Evolutionary conservation across 164 flowering plant genomes (phyloP).

Genomic region (Berberis vulgaris): DNA sequence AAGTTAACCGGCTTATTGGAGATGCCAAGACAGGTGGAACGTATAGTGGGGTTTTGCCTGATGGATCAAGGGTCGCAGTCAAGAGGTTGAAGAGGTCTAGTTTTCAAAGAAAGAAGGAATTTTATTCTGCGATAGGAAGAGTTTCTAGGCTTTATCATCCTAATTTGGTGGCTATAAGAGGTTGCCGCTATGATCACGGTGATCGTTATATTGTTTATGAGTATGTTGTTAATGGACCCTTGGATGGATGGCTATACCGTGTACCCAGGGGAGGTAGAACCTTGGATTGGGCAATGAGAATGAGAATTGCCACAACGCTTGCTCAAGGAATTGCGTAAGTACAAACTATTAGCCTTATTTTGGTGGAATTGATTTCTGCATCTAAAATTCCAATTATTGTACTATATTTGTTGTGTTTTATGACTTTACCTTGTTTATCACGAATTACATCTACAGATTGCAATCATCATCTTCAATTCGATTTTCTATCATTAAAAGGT

Average conservation of each 20-base stretch:
- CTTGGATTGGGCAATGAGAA: constrained; percentile 91
- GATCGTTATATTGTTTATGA: constrained; percentile 91
- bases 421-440: no score
- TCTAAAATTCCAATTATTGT: no score
- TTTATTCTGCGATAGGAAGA: constrained; percentile 80
- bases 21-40: constrained; percentile 95
- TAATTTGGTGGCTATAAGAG: constrained; percentile 77
- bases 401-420: no score
- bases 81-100: constrained; percentile 87
- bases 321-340: constrained; percentile 99
- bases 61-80: constrained; percentile 85
- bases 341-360: not conserved
- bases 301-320: constrained; percentile 81
- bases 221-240: constrained; percentile 76
- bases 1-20: constrained; percentile 52
- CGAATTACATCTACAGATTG: no score
- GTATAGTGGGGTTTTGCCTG: constrained; percentile 69
- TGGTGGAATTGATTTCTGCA: no score
- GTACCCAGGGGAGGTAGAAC: constrained; percentile 82
- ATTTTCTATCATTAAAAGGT: no score
- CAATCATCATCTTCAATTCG: no score
- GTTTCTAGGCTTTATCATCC: constrained; percentile 88
- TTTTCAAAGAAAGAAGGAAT: constrained; percentile 90
- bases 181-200: constrained; percentile 93
- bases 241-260: constrained; percentile 93